phyloP scores from a whole-genome alignment of 306 rosid species.

The Citrullus colocynthis region DNA sequence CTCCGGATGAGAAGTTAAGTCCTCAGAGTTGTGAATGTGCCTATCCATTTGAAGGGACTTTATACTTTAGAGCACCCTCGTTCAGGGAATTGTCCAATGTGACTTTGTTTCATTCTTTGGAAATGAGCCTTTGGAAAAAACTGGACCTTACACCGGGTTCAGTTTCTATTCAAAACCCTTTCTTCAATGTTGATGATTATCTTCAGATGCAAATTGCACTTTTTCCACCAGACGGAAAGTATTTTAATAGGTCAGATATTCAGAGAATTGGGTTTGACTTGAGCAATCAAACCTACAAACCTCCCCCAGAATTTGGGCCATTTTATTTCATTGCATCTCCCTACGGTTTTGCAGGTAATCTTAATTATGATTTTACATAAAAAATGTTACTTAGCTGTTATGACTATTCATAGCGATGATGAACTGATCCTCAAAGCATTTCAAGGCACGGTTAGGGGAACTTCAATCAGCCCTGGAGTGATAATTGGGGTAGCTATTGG shows the following conservation, averaged over 20 bases:
- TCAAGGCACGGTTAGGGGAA: conserved; percentile 30
- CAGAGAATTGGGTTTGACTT: conserved; percentile 68
- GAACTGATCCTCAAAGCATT: conserved; percentile 18
- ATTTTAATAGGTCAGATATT: conserved; percentile 62
- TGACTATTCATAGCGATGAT: neutral
- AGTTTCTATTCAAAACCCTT: conserved; percentile 58
- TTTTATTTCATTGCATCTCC: conserved; percentile 57
- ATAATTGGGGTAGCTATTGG: conserved; percentile 47
- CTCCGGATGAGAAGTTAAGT: conserved; percentile 46
- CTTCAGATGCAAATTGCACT: conserved; percentile 70
- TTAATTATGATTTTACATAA: neutral
- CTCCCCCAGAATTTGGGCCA: conserved; percentile 70
- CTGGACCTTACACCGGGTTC: conserved; percentile 70
- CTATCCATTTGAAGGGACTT: conserved; percentile 61
- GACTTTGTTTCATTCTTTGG: conserved; percentile 47
- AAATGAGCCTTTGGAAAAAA: conserved; percentile 53
- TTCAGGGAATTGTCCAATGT: conserved; percentile 58
- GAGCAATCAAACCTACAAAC: conserved; percentile 80
- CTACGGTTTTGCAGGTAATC: conserved; percentile 59
- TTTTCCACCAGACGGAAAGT: conserved; percentile 52
- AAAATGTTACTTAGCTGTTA: neutral
- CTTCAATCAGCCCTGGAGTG: conserved; percentile 32
- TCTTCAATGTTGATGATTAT: conserved; percentile 65
- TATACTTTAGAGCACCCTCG: conserved; percentile 68
- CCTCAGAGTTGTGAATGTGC: conserved; percentile 93